These are phyloP conservation scores for Chaetomiaceae sp. DNA, from an alignment of 2,329 filamentous ascomycete species.

Conservation along the genomic window DNA sequence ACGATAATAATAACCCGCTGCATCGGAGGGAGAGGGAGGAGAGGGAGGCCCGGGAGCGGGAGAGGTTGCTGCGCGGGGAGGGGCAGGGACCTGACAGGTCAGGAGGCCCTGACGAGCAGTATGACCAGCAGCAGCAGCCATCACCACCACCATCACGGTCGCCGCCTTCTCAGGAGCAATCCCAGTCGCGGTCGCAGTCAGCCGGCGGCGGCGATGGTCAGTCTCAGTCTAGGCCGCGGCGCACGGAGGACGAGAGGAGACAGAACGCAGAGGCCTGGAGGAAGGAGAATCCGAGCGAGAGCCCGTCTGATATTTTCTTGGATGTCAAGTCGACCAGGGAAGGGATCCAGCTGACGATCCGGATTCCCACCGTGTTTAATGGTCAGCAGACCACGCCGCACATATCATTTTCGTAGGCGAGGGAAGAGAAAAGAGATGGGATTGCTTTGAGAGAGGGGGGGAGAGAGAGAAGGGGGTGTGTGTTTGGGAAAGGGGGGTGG, in stretches of 20 bases:
- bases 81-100: conserved; percentile 1
- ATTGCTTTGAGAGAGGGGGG: no score
- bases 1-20: conserved; percentile 43
- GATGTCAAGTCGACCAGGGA: conserved; percentile 55
- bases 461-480: no score
- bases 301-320: conserved; percentile 50
- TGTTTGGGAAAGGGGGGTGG: no score
- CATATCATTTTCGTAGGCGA: conserved; percentile 30
- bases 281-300: conserved; percentile 36
- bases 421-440: no score
- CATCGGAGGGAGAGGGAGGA: conserved; percentile 33
- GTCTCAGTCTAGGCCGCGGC: conserved; percentile 15
- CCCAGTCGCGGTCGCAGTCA: background rate
- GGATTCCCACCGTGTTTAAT: conserved; percentile 52
- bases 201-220: no score
- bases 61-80: no score
- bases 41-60: conserved; percentile 25
- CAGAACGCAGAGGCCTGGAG: conserved; percentile 33
- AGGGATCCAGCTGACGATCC: conserved; percentile 53
- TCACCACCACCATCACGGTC: no score
- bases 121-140: background rate
- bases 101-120: background rate
- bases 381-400: conserved; percentile 30
- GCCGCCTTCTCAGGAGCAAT: conserved; percentile 20
- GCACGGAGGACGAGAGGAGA: conserved; percentile 31